phyloP scores from a whole-genome alignment of 2,329 filamentous ascomycete species.

The Dactylonectria macrodidyma region DNA sequence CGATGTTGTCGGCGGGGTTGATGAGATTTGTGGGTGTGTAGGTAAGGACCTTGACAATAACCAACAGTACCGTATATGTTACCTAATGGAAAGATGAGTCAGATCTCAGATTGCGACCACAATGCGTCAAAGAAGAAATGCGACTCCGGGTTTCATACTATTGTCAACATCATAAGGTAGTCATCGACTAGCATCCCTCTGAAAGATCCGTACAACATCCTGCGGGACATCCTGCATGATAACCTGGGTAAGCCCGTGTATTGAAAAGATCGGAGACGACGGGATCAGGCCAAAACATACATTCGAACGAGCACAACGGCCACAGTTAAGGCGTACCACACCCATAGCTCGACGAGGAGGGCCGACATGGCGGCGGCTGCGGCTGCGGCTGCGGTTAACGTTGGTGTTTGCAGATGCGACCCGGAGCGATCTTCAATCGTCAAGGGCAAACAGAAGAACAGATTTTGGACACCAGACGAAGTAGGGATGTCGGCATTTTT shows the following conservation, averaged over 20 bases:
- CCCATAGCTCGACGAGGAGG: constrained; percentile 57
- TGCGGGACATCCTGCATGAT: constrained; percentile 53
- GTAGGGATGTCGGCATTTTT: neutral
- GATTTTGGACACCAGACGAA: neutral
- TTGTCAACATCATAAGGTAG: constrained; percentile 66
- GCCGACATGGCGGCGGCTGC: constrained; percentile 42
- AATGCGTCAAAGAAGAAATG: neutral
- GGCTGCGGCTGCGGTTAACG: constrained; percentile 9
- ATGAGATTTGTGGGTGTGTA: constrained; percentile 71
- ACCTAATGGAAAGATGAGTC: constrained; percentile 17
- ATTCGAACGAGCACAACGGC: constrained; percentile 56
- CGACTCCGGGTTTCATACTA: constrained; percentile 53
- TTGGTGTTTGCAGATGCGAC: neutral
- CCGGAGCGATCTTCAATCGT: neutral
- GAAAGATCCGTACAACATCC: constrained; percentile 58
- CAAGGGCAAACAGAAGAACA: neutral
- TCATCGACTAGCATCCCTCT: constrained; percentile 67
- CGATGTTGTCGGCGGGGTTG: constrained; percentile 59
- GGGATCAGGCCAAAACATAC: constrained; percentile 48
- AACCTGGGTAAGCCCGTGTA: constrained; percentile 10
- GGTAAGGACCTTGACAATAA: constrained; percentile 42
- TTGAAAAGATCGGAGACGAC: neutral
- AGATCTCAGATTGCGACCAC: no score
- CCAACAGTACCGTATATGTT: constrained; percentile 40
- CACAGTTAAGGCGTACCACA: constrained; percentile 58